Evolutionary conservation across 495 filamentous ascomycete species (phyloP).

Genomic region (Pyronema domesticum): DNA sequence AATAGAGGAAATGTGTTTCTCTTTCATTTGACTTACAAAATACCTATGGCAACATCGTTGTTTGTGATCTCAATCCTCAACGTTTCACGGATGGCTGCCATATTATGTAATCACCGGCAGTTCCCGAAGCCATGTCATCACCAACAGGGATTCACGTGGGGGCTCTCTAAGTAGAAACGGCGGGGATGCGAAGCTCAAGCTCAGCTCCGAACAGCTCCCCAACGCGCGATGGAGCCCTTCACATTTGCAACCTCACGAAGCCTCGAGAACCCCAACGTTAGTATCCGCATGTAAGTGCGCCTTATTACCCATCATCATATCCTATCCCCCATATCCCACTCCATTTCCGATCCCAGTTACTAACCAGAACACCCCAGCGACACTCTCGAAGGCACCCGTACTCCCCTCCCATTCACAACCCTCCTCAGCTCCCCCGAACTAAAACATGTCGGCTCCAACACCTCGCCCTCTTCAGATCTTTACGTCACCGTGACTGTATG

Average conservation of each 20-base stretch:
- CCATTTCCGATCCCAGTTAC: constrained; percentile 4
- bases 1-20: no score
- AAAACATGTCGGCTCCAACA: constrained; percentile 65
- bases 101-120: no score
- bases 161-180: no score
- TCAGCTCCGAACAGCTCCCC: neutral
- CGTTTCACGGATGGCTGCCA: no score
- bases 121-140: no score
- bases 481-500: constrained; percentile 86
- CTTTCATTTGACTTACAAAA: no score
- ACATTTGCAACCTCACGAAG: constrained; percentile 76
- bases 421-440: constrained; percentile 61
- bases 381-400: constrained; percentile 71
- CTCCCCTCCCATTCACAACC: constrained; percentile 57
- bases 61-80: no score
- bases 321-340: constrained; percentile 25
- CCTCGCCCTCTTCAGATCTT: constrained; percentile 46
- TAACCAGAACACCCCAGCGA: constrained; percentile 36
- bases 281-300: constrained; percentile 57
- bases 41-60: no score
- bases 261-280: constrained; percentile 50
- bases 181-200: neutral
- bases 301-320: constrained; percentile 1
- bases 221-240: constrained; percentile 62
- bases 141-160: no score